phyloP scores from a whole-genome alignment of 352 stramenopile species.

The Pythium chondricola region DNA sequence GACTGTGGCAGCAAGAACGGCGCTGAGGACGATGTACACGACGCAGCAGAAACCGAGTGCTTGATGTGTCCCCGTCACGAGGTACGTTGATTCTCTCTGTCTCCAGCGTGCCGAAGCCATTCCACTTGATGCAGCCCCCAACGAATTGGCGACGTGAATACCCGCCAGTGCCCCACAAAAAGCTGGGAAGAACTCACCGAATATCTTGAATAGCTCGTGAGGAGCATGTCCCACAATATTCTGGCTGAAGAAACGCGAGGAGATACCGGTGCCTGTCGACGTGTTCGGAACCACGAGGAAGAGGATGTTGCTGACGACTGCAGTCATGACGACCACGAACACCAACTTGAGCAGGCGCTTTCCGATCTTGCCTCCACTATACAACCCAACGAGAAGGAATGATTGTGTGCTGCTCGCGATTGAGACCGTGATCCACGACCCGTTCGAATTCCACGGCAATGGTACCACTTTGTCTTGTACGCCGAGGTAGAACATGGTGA shows the following conservation, averaged over 20 bases:
- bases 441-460: constrained; percentile 34
- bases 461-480: constrained; percentile 12
- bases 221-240: constrained; percentile 20
- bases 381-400: constrained; percentile 11
- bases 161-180: constrained; percentile 39
- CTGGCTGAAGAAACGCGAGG: constrained; percentile 15
- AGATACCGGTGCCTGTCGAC: constrained; percentile 25
- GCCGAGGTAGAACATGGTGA: constrained; percentile 34
- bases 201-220: constrained; percentile 24
- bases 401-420: constrained; percentile 27
- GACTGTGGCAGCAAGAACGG: constrained; percentile 28
- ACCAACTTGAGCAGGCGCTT: constrained; percentile 24
- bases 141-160: constrained; percentile 23
- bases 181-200: constrained; percentile 34
- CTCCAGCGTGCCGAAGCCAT: not conserved
- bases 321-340: constrained; percentile 31
- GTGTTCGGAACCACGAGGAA: constrained; percentile 27
- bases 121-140: not conserved
- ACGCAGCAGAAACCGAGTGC: constrained; percentile 30
- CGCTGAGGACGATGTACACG: constrained; percentile 24
- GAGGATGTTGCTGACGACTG: constrained; percentile 27
- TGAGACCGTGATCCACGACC: constrained; percentile 26
- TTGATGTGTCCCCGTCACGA: constrained; percentile 38
- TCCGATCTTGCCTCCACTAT: constrained; percentile 13
- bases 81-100: constrained; percentile 9